Base-by-base conservation (phyloP, 257 asterid genomes). In the Paulownia fortunei region DNA sequence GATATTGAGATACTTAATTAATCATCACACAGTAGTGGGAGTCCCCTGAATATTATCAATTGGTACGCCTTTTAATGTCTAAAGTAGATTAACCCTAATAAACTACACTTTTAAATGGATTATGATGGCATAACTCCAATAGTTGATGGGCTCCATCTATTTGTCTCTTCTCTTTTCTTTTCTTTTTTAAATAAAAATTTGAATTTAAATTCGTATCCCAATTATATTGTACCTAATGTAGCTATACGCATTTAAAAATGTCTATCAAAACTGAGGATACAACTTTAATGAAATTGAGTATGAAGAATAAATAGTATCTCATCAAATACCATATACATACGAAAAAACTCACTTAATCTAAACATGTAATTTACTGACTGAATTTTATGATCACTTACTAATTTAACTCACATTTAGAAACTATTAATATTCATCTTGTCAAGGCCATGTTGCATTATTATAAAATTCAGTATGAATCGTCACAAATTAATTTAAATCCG, bases 21-120 rank as follows among this genome's bases (percentile, higher is more conserved):
- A 74, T 47, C 63, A 46, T 12, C 10, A 72, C 24, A 42, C n/a
- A 73, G 41, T 42, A 44, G 49, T 60, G 79, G 34, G 71, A 60
- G 24, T 37, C 6, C 24, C 12, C 6, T 32, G 21, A 32, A 9
- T 36, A 30, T 73, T 55, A 73, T 21, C 16, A 12, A 36, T n/a
- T 42, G 60, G 63, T 26, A 61, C 79, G 23, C 34, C 79, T 73
- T 73, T 73, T 73, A 49, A 73, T 73, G 77, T 58, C 1, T 4
- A 74, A 44, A 62, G 51, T 62, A 18, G 63, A 44, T 27, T 74
- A 74, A 47, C 41, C 72, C 47, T 47, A 59, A 74, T 62, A 26
- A 61, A 62, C n/a, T 27, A 42, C 30, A 9, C 24, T 30, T 30
- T 7, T 7, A 59, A 58, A 56, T 56, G 42, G 77, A 58, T 73